Conservation (phyloP, 148 eudicot species). For the Suaeda aralocaspica region DNA sequence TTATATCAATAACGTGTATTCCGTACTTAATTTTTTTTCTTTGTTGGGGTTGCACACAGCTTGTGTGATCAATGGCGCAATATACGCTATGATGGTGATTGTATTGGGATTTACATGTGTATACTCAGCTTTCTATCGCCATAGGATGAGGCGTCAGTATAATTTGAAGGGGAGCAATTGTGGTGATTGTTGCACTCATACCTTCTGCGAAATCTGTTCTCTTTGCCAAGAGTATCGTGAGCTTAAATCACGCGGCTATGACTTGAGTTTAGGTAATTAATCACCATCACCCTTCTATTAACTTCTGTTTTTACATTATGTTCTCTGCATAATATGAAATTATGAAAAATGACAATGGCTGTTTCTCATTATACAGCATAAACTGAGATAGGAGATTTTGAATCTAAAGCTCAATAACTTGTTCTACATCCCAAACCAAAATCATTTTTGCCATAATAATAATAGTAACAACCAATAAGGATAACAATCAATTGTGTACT, state of each 20-base stretch:
- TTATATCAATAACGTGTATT: no score
- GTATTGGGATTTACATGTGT: conserved; percentile 22
- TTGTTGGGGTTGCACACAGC: no score
- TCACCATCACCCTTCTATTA: background rate
- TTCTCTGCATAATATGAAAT: no score
- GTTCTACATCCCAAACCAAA: no score
- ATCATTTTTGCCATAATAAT: no score
- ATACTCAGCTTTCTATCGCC: conserved; percentile 23
- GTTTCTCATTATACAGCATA: no score
- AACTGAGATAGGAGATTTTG: no score
- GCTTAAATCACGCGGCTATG: conserved; percentile 24
- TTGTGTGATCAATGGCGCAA: conserved; percentile 23
- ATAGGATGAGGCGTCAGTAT: conserved; percentile 23
- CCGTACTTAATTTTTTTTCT: no score
- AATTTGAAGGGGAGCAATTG: conserved; percentile 21
- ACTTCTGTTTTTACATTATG: background rate
- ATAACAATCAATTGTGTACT: no score
- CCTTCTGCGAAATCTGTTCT: conserved; percentile 25
- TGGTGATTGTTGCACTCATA: conserved; percentile 24
- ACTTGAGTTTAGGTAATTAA: conserved; percentile 18
- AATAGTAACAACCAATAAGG: no score
- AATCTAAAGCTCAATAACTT: no score
- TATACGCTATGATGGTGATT: conserved; percentile 16
- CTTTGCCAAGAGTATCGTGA: conserved; percentile 28
- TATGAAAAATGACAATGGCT: no score